Conservation (phyloP, 306 rosid genomes). For the Glycine tomentella region DNA sequence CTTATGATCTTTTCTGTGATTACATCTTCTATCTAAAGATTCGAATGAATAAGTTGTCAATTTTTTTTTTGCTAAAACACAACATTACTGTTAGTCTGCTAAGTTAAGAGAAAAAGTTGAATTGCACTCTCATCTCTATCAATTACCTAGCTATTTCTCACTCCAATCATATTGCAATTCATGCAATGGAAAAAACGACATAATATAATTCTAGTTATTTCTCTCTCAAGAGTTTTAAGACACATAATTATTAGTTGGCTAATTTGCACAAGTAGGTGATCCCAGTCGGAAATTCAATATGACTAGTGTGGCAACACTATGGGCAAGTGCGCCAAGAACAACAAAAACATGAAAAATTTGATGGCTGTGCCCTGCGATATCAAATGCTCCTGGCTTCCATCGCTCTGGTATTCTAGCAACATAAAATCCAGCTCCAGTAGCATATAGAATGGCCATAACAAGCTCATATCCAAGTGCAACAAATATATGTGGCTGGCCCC, state of each 20-base stretch:
- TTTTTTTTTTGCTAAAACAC: neutral
- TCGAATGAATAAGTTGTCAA: neutral
- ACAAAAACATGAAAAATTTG: slow-evolving; percentile 86
- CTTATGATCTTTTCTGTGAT: no score
- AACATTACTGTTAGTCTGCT: neutral
- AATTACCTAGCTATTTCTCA: neutral
- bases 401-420: slow-evolving; percentile 74
- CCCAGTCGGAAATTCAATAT: slow-evolving; percentile 64
- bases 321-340: slow-evolving; percentile 80
- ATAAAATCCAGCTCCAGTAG: slow-evolving; percentile 71
- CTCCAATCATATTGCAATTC: slow-evolving; percentile 5
- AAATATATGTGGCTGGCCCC: slow-evolving; percentile 61
- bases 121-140: neutral
- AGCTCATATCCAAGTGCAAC: slow-evolving; percentile 70
- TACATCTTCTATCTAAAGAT: neutral
- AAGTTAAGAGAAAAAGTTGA: neutral
- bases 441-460: slow-evolving; percentile 74
- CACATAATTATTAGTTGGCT: slow-evolving; percentile 5
- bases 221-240: neutral
- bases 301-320: slow-evolving; percentile 68
- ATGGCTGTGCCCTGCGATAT: slow-evolving; percentile 88
- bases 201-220: neutral
- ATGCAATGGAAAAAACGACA: slow-evolving; percentile 3
- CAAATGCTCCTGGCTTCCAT: slow-evolving; percentile 86
- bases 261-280: slow-evolving; percentile 62